phyloP scores from a whole-genome alignment of 441 rosid species.

The Erodium texanum region DNA sequence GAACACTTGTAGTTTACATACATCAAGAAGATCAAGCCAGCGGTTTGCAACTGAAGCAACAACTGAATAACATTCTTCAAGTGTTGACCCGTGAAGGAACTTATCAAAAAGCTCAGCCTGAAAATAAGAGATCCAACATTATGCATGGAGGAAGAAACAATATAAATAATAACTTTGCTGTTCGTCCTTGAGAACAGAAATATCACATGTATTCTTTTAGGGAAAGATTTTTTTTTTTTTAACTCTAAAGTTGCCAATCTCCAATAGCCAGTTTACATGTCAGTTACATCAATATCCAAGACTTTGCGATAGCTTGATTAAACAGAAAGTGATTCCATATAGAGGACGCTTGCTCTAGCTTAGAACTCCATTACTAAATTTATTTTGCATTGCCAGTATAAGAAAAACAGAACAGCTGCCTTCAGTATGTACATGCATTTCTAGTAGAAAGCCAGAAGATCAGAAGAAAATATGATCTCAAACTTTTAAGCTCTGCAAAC shows the following conservation, averaged over 20 bases:
- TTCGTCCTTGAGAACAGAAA: not conserved
- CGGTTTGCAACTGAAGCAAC: conserved; percentile 95
- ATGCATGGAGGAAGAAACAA: conserved; percentile 14
- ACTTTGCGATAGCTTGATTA: no score
- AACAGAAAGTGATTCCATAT: no score
- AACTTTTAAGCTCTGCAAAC: no score
- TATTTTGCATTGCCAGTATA: not conserved
- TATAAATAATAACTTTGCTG: conserved; percentile 5
- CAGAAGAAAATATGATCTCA: conserved; percentile 16
- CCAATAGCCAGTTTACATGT: no score
- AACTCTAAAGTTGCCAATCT: not conserved
- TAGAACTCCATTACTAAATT: no score
- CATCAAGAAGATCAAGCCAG: conserved; percentile 99
- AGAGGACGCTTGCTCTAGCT: no score
- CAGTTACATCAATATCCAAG: no score
- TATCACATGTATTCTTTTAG: not conserved
- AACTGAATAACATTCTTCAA: conserved; percentile 87
- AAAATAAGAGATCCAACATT: conserved; percentile 15
- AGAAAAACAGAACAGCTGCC: not conserved
- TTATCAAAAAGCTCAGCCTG: conserved; percentile 98
- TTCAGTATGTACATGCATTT: not conserved
- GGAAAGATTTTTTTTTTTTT: not conserved
- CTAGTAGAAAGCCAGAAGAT: conserved; percentile 1
- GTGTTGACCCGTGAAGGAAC: conserved; percentile 81
- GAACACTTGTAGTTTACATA: conserved; percentile 27